Conservation (phyloP, 805 yeast species). For the Nakazawaea ernobii region DNA sequence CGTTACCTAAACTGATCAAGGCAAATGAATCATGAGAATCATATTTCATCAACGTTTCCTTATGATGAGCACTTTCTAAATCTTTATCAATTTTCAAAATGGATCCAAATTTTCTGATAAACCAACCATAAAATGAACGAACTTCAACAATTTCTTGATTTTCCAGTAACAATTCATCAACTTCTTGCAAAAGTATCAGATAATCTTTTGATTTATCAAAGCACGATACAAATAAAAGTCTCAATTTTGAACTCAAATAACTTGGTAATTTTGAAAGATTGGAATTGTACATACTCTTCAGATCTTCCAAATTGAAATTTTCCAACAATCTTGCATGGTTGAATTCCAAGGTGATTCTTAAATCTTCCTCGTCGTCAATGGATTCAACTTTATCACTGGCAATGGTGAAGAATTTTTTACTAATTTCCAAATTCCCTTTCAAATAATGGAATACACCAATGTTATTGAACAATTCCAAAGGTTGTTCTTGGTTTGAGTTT, state of each 20-base stretch:
- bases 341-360: slow-evolving; percentile 46
- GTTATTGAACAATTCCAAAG: slow-evolving; percentile 67
- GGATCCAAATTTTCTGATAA: slow-evolving; percentile 54
- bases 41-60: slow-evolving; percentile 73
- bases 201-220: slow-evolving; percentile 39
- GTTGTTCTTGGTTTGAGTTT: slow-evolving; percentile 29
- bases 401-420: slow-evolving; percentile 48
- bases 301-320: slow-evolving; percentile 24
- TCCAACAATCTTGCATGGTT: slow-evolving; percentile 71
- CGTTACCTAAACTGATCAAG: slow-evolving; percentile 81
- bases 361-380: slow-evolving; percentile 15
- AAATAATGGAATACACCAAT: slow-evolving; percentile 78
- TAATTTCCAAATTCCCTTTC: slow-evolving; percentile 51
- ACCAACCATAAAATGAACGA: slow-evolving; percentile 93
- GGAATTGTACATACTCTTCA: slow-evolving; percentile 40
- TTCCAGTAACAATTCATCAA: slow-evolving; percentile 46
- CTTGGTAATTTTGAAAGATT: slow-evolving; percentile 59
- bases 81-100: slow-evolving; percentile 41
- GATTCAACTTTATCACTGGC: slow-evolving; percentile 7
- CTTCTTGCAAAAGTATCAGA: slow-evolving; percentile 39
- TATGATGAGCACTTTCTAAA: slow-evolving; percentile 73
- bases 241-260: slow-evolving; percentile 69
- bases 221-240: slow-evolving; percentile 59
- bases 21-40: slow-evolving; percentile 91
- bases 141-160: slow-evolving; percentile 68